Base-by-base conservation (phyloP, 2,329 filamentous ascomycete species). In the Chalaropsis ovoidea region DNA sequence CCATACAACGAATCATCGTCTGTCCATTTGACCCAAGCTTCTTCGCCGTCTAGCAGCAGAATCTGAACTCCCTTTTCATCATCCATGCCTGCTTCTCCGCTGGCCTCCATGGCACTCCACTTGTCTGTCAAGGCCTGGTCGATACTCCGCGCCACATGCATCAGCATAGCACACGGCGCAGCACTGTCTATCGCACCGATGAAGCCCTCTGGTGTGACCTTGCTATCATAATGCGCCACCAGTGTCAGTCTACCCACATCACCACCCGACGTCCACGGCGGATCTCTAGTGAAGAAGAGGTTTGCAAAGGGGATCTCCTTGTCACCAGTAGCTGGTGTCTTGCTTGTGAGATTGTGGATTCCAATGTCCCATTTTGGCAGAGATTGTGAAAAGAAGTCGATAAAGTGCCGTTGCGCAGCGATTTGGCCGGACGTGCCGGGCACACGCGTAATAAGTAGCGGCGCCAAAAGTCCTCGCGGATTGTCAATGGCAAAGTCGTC, bases 151-250 rank as follows among this genome's bases (percentile, higher is more conserved):
- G 92, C 89, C 13, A 87, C 85, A 73, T 96, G 89, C 83, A 99
- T 82, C 67, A 99, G 80, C 81, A 97, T 91, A 0, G 94, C 94
- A 75, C 93, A 97, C 10, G 94, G 92, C 19, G 89, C 94, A 0
- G 94, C 94, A 71, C 90, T 96, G 73, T 99, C 94, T 15, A 85
- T 95, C 0, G 93, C 94, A 0, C 94, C 94, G 67, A 99, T 88
- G 74, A 99, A 99, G 0, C 91, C 93, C 68, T 86, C 77, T 0
- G 92, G 93, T 31, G 79, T 79, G 67, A 88, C 81, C 76, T 95
- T 88, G 73, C 86, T 92, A 72, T 99, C 94, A 74, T 96, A 97
- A 74, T 99, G 94, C 49, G 94, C 94, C 6, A 93, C 94, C 65
- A 99, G 80, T 15, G 90, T 93, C 72, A 97, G 77, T 61, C 91